Conservation (phyloP, 2,329 filamentous ascomycete genomes). For the Zasmidium citrigriseum region DNA sequence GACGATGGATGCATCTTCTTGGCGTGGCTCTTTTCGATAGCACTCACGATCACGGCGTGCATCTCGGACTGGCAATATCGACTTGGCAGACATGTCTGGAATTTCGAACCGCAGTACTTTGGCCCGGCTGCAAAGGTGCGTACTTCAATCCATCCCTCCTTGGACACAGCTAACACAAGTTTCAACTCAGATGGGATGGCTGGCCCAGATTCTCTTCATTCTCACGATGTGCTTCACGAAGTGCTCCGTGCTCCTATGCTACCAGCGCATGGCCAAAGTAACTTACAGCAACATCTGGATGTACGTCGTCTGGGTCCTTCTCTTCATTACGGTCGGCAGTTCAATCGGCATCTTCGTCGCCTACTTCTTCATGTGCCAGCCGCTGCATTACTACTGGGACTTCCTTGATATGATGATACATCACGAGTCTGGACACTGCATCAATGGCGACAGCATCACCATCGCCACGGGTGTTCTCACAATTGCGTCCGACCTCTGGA, state of each 20-base stretch:
- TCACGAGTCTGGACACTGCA: slow-evolving; percentile 12
- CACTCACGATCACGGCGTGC: slow-evolving; percentile 18
- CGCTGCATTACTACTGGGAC: slow-evolving; percentile 25
- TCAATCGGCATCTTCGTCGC: slow-evolving; percentile 19
- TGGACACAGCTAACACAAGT: too few species aligned
- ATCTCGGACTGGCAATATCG: slow-evolving; percentile 14
- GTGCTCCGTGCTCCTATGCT: slow-evolving; percentile 31
- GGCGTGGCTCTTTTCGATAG: slow-evolving; percentile 21
- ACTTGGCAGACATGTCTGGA: slow-evolving; percentile 25
- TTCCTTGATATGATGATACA: slow-evolving; percentile 5
- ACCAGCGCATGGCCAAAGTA: slow-evolving; percentile 23
- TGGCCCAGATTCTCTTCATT: slow-evolving; percentile 21
- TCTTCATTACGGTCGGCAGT: slow-evolving; percentile 21
- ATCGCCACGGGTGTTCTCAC: slow-evolving; percentile 21
- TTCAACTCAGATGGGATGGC: slow-evolving; percentile 19
- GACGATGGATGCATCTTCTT: slow-evolving; percentile 26
- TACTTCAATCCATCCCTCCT: neutral
- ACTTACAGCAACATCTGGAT: slow-evolving; percentile 14
- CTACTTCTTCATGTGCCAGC: slow-evolving; percentile 22
- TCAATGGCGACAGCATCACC: slow-evolving; percentile 9
- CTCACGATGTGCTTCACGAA: slow-evolving; percentile 22
- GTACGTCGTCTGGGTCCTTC: slow-evolving; percentile 19
- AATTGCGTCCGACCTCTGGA: slow-evolving; percentile 27
- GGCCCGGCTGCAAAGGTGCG: neutral
- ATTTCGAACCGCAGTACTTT: slow-evolving; percentile 13